Evolutionary conservation across 2,329 filamentous ascomycete species (phyloP).

Genomic region (Dendrostoma leiphaemia): DNA sequence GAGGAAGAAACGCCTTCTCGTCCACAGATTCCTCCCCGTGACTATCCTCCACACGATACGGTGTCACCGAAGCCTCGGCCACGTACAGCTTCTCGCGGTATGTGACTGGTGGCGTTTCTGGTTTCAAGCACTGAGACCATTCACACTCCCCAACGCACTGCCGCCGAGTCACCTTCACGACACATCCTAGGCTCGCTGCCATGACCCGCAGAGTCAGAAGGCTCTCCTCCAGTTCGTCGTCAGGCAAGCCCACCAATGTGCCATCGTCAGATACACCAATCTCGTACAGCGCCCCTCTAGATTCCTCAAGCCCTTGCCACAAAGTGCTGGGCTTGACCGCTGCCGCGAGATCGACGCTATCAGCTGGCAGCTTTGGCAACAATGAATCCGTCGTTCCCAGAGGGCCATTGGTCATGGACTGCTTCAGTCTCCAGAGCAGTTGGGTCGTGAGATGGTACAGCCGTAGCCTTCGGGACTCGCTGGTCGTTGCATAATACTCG

Average conservation of each 20-base stretch:
- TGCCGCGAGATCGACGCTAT: constrained; percentile 43
- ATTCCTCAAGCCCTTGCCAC: constrained; percentile 84
- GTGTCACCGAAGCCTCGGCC: constrained; percentile 84
- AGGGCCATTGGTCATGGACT: constrained; percentile 73
- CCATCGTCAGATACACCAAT: constrained; percentile 96
- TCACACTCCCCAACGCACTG: constrained; percentile 85
- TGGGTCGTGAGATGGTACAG: constrained; percentile 93
- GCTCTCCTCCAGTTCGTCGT: constrained; percentile 91
- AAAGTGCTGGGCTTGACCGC: constrained; percentile 54
- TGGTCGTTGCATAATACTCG: constrained; percentile 32
- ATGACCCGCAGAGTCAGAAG: constrained; percentile 81
- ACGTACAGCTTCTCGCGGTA: constrained; percentile 70
- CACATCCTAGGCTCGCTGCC: constrained; percentile 88
- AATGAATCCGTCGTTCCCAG: constrained; percentile 53
- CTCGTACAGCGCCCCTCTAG: constrained; percentile 89
- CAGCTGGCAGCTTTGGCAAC: constrained; percentile 72
- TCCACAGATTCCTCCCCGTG: constrained; percentile 14
- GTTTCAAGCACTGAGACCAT: constrained; percentile 51
- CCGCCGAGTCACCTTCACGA: constrained; percentile 76
- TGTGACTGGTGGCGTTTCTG: constrained; percentile 24
- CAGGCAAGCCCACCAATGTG: constrained; percentile 80
- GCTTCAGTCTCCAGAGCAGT: constrained; percentile 89
- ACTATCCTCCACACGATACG: constrained; percentile 32
- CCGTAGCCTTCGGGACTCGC: constrained; percentile 75
- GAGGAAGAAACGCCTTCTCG: constrained; percentile 21